Evolutionary conservation across 2,329 filamentous ascomycete species (phyloP).

Genomic region (Biscogniauxia sp.): DNA sequence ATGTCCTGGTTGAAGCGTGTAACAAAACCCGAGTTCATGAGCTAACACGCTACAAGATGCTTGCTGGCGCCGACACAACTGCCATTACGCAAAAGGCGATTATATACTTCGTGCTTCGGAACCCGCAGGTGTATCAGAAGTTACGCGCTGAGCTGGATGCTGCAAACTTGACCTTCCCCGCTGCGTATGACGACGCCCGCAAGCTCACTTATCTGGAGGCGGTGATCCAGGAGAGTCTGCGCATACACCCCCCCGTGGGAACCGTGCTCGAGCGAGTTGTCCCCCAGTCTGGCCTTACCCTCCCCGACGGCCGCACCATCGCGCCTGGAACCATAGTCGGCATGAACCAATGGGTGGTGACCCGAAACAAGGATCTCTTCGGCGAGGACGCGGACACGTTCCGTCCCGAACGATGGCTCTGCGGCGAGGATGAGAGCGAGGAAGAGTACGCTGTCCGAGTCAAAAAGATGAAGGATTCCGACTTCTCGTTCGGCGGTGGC

Average conservation of each 20-base stretch:
- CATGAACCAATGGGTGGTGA: constrained; percentile 30
- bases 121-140: constrained; percentile 22
- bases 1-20: not conserved
- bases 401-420: constrained; percentile 41
- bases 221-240: constrained; percentile 44
- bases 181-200: constrained; percentile 10
- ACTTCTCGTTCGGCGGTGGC: constrained; percentile 9
- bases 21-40: not conserved
- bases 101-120: constrained; percentile 33
- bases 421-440: constrained; percentile 24
- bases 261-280: constrained; percentile 43
- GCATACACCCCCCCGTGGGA: constrained; percentile 41
- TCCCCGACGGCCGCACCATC: constrained; percentile 25
- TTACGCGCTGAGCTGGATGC: constrained; percentile 35
- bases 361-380: constrained; percentile 35
- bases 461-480: constrained; percentile 49
- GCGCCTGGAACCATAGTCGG: constrained; percentile 29
- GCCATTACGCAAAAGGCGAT: constrained; percentile 26
- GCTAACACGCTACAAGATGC: constrained; percentile 1
- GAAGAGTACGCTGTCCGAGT: constrained; percentile 40
- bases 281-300: constrained; percentile 32
- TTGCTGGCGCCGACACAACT: constrained; percentile 12
- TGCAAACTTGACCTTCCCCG: constrained; percentile 21
- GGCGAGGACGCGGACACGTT: constrained; percentile 39
- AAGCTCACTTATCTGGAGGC: constrained; percentile 37